phyloP scores from a whole-genome alignment of 176 grass and related monocot species.

The Otatea glauca region DNA sequence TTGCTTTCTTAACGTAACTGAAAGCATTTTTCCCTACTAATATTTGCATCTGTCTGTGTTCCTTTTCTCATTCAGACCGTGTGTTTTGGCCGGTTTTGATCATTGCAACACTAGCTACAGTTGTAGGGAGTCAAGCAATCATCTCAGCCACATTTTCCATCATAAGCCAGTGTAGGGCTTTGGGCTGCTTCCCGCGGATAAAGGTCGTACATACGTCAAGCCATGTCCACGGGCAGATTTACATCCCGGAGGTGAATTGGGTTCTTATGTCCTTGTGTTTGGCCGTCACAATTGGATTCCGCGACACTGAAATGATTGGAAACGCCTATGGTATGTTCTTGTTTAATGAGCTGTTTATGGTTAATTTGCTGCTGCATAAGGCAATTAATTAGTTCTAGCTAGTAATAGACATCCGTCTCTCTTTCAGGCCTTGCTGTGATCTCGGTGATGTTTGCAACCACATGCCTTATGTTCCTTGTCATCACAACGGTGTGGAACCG shows the following conservation, averaged over 20 bases:
- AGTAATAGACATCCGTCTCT: background rate
- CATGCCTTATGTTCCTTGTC: slow-evolving; percentile 88
- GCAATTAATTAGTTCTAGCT: slow-evolving; percentile 2
- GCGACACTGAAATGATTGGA: slow-evolving; percentile 78
- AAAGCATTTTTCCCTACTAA: background rate
- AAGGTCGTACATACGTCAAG: slow-evolving; percentile 86
- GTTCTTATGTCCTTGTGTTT: slow-evolving; percentile 69
- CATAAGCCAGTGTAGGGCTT: slow-evolving; percentile 85
- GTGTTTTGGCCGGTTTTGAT: slow-evolving; percentile 83
- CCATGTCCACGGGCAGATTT: slow-evolving; percentile 81
- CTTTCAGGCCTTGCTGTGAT: slow-evolving; percentile 72
- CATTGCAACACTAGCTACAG: slow-evolving; percentile 83
- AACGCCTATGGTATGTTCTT: slow-evolving; percentile 69
- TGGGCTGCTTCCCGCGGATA: slow-evolving; percentile 84
- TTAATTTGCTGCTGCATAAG: background rate
- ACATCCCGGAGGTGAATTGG: slow-evolving; percentile 97
- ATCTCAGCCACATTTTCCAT: slow-evolving; percentile 90
- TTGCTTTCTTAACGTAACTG: background rate
- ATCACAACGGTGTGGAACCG: slow-evolving; percentile 81
- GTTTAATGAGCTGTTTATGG: background rate
- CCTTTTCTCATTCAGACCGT: slow-evolving; percentile 46
- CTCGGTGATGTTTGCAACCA: slow-evolving; percentile 81
- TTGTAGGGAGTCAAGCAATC: slow-evolving; percentile 86
- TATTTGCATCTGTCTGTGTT: background rate
- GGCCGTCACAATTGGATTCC: slow-evolving; percentile 72